These are phyloP conservation scores for Escallonia rubra DNA, from an alignment of 129 eudicot genomes.

Conservation along the genomic window DNA sequence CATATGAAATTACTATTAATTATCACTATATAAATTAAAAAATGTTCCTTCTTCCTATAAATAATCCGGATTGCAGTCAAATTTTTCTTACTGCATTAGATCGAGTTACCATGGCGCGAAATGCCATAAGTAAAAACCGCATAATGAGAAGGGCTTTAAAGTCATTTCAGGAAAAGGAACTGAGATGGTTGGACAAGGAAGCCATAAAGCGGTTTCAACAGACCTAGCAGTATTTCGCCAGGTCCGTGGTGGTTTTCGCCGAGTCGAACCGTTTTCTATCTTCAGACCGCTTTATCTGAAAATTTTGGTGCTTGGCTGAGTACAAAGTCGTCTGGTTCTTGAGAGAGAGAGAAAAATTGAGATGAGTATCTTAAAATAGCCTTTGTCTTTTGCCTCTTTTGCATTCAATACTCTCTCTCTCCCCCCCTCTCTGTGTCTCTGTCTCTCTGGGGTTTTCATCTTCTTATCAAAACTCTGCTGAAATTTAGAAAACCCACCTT, in stretches of 20 bases:
- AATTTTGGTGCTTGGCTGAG: background rate
- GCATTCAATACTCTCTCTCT: conserved; percentile 41
- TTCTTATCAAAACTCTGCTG: conserved; percentile 21
- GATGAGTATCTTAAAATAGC: conserved; percentile 9
- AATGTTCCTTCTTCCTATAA: too few species aligned
- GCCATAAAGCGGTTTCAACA: conserved; percentile 11
- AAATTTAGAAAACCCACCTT: too few species aligned
- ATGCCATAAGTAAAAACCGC: conserved; percentile 6
- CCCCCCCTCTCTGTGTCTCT: background rate
- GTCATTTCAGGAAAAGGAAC: conserved; percentile 10
- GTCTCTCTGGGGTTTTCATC: conserved; percentile 21
- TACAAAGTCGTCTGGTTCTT: conserved; percentile 23
- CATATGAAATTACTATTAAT: too few species aligned
- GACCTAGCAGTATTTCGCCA: conserved; percentile 6
- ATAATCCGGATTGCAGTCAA: too few species aligned
- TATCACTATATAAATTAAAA: too few species aligned
- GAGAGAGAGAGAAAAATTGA: conserved; percentile 18
- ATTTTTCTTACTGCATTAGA: too few species aligned
- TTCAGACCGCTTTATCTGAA: conserved; percentile 23
- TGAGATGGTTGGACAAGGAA: conserved; percentile 23
- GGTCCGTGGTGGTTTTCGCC: conserved; percentile 17
- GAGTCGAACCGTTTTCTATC: conserved; percentile 10
- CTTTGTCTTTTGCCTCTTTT: conserved; percentile 17
- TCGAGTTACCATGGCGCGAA: too few species aligned
- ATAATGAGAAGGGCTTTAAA: background rate